Percentiles rank a stretch among this genome's conserved stretches.
phyloP scores from a whole-genome alignment of 306 rosid species.

The Spatholobus suberectus region DNA sequence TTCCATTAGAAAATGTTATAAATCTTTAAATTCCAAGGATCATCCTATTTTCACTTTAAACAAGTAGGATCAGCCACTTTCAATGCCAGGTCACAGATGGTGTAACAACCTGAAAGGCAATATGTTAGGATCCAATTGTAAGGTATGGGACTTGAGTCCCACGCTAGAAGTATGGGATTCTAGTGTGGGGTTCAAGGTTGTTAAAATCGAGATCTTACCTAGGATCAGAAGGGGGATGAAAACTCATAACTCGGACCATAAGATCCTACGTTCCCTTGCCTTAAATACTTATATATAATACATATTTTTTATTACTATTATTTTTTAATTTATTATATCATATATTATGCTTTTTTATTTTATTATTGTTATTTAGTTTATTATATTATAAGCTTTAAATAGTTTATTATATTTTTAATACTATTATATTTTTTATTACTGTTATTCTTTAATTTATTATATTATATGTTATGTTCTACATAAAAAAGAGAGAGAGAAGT shows the following conservation, averaged over 20 bases:
- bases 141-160: too few species aligned
- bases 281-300: too few species aligned
- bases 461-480: neutral
- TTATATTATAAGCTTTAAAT: neutral
- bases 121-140: neutral
- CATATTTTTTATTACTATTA: neutral
- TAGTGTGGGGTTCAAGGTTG: too few species aligned
- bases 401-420: too few species aligned
- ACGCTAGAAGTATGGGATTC: too few species aligned
- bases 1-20: neutral
- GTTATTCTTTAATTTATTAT: neutral
- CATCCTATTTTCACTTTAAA: neutral
- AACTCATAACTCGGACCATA: too few species aligned
- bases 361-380: neutral
- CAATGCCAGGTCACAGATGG: neutral
- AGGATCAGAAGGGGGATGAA: too few species aligned
- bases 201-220: too few species aligned
- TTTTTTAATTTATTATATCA: neutral
- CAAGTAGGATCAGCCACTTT: neutral
- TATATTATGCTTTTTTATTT: neutral
- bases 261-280: too few species aligned
- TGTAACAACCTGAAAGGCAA: neutral
- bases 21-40: neutral
- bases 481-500: neutral
- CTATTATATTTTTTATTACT: neutral